phyloP scores from a whole-genome alignment of 306 rosid genomes.

The Betula pendula region DNA sequence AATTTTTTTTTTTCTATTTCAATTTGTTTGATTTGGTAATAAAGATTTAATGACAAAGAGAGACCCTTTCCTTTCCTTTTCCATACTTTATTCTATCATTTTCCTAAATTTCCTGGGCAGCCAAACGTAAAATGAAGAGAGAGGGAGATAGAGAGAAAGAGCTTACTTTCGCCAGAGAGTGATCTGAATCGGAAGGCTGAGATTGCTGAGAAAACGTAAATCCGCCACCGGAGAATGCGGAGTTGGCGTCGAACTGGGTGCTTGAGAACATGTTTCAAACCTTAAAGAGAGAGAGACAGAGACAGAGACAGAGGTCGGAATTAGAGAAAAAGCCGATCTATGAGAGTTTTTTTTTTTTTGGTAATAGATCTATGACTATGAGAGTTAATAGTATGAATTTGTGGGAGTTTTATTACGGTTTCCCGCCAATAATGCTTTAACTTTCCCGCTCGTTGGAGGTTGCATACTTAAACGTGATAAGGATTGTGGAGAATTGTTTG shows the following conservation, averaged over 20 bases:
- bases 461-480: too few relatives aligned
- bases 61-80: not conserved
- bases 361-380: too few relatives aligned
- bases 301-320: not conserved
- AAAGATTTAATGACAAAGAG: not conserved
- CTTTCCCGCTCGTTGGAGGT: conserved; percentile 41
- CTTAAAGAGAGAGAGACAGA: conserved; percentile 27
- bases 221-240: conserved; percentile 67
- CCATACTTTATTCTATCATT: not conserved
- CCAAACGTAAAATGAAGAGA: conserved; percentile 20
- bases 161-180: conserved; percentile 55
- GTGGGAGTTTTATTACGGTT: conserved; percentile 6
- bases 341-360: too few relatives aligned
- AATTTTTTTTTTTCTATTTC: not conserved
- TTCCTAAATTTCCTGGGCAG: not conserved
- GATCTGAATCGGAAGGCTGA: conserved; percentile 53
- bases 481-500: too few relatives aligned
- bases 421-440: conserved; percentile 48
- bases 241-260: conserved; percentile 60
- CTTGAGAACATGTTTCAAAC: conserved; percentile 64
- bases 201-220: conserved; percentile 59
- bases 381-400: not conserved
- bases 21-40: not conserved
- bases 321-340: not conserved
- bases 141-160: conserved; percentile 19